phyloP scores from a whole-genome alignment of 2,329 filamentous ascomycete species.

The Fusarium liriodendri region DNA sequence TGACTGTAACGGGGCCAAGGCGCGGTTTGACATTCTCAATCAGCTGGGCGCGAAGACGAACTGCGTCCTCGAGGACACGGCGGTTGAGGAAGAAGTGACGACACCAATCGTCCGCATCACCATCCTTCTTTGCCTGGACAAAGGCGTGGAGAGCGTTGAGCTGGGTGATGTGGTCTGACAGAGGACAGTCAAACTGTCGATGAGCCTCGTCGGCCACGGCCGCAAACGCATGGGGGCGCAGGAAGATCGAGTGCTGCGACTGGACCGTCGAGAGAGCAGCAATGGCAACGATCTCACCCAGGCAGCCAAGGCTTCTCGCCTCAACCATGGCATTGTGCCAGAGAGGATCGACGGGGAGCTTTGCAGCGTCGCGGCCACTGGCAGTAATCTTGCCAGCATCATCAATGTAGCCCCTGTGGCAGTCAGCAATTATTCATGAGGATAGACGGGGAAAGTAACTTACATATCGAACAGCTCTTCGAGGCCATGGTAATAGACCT shows the following conservation, averaged over 20 bases:
- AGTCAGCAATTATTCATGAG: background rate
- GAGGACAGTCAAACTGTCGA: background rate
- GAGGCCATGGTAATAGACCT: conserved; percentile 89
- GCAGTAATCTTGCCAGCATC: background rate
- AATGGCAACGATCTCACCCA: background rate
- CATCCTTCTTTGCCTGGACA: background rate
- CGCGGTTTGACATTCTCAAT: no score
- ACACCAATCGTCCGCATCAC: background rate
- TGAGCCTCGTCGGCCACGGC: background rate
- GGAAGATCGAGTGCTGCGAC: conserved; percentile 2
- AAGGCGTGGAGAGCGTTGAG: background rate
- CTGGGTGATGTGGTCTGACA: background rate
- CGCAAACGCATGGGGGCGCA: background rate
- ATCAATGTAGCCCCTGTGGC: background rate
- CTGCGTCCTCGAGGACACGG: background rate
- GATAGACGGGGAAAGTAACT: background rate
- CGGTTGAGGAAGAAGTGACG: background rate
- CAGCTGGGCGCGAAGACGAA: background rate
- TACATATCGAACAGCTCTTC: conserved; percentile 67
- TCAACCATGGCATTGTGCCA: conserved; percentile 10
- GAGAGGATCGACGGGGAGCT: background rate
- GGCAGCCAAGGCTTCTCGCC: background rate
- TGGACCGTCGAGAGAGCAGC: background rate
- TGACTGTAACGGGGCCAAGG: background rate
- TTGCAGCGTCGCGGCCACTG: background rate